phyloP scores from a whole-genome alignment of 2,329 filamentous ascomycete species.

The Neonectria ditissima region DNA sequence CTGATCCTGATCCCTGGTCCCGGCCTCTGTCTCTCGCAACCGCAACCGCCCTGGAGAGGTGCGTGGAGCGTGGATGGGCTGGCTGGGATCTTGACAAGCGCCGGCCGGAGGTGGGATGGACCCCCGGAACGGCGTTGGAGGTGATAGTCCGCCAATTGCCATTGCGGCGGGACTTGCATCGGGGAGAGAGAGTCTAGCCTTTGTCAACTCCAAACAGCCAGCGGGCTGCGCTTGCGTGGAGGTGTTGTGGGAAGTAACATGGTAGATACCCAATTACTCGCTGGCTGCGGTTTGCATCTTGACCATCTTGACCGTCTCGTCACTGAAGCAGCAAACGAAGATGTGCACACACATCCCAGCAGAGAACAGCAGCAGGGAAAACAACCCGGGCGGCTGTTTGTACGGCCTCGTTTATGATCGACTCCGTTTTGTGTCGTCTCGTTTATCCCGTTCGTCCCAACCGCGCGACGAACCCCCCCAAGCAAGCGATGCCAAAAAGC shows the following conservation, averaged over 20 bases:
- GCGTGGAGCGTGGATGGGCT: conserved; percentile 12
- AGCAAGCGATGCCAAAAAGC: conserved; percentile 22
- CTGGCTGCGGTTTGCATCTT: not conserved
- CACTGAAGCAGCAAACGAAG: conserved; percentile 1
- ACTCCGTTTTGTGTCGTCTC: conserved; percentile 18
- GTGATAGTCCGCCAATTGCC: conserved; percentile 30
- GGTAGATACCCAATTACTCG: too few species aligned
- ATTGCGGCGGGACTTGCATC: conserved; percentile 8
- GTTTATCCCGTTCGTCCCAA: conserved; percentile 7
- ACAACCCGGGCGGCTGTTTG: not conserved
- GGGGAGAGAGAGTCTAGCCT: not conserved
- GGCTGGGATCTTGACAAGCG: conserved; percentile 30
- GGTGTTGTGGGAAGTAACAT: too few species aligned
- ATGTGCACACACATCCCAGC: not conserved
- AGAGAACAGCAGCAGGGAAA: not conserved
- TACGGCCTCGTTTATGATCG: not conserved
- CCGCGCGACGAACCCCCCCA: too few species aligned
- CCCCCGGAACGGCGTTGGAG: conserved; percentile 6
- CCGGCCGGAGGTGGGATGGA: conserved; percentile 26
- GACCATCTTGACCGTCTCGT: not conserved
- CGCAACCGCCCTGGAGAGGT: too few species aligned
- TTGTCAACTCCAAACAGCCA: not conserved
- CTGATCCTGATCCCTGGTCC: not conserved
- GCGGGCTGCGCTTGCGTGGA: too few species aligned
- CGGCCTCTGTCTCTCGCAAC: conserved; percentile 1